Conservation (phyloP, 192 early-diverging fungal genomes). For the Coemansia sp. region DNA sequence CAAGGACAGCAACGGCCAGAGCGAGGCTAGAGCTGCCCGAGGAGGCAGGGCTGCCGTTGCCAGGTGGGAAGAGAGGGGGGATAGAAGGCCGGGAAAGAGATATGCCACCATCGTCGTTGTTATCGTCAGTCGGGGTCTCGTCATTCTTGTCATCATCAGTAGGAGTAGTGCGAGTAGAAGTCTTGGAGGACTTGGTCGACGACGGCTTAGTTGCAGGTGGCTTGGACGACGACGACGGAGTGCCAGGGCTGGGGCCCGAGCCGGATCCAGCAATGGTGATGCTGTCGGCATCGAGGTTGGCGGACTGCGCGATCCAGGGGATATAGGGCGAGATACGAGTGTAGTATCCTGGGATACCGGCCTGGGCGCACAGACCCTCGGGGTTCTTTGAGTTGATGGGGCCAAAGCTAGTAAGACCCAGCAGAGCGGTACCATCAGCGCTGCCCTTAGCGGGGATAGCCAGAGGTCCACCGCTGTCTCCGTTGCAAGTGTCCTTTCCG, state of each 20-base stretch:
- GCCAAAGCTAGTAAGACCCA: conserved; percentile 47
- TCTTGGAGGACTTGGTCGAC: conserved; percentile 1
- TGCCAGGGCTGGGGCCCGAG: not conserved
- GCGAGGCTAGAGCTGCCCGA: conserved; percentile 1
- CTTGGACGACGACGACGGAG: not conserved
- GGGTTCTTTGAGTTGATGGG: conserved; percentile 24
- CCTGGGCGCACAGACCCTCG: conserved; percentile 27
- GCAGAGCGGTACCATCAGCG: conserved; percentile 18
- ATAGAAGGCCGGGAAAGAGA: not conserved
- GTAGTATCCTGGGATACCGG: conserved; percentile 43
- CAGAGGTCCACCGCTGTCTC: conserved; percentile 52
- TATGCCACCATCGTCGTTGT: not conserved
- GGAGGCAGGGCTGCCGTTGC: not conserved
- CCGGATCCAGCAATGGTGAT: conserved; percentile 13
- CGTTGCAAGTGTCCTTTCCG: conserved; percentile 52
- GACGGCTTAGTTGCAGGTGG: not conserved
- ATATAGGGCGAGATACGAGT: conserved; percentile 45
- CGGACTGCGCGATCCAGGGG: conserved; percentile 32
- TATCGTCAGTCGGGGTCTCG: not conserved
- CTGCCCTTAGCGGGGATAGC: conserved; percentile 22
- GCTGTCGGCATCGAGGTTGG: conserved; percentile 16
- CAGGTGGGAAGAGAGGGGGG: not conserved
- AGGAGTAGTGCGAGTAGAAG: not conserved
- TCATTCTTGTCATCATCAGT: not conserved
- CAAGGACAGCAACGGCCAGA: not conserved